A percentile compares a stretch with the other conserved stretches of the same genome.
phyloP scores from a whole-genome alignment of 331 rosid species.

The Malus hybrid region DNA sequence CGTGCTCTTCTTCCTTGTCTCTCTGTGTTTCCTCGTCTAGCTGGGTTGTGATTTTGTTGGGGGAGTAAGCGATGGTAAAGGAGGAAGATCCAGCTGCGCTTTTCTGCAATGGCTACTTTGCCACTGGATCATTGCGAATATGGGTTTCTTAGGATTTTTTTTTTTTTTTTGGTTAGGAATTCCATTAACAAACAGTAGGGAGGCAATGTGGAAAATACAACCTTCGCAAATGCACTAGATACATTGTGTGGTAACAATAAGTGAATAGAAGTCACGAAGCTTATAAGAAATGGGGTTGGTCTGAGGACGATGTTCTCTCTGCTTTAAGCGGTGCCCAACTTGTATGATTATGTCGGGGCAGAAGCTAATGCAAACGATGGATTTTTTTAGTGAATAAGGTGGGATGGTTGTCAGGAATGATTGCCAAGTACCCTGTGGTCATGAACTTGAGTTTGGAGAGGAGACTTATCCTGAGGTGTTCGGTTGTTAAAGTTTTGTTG shows the following conservation, averaged over 20 bases:
- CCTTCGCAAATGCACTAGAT: conserved; percentile 10
- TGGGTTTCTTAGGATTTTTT: no score
- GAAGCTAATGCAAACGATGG: conserved; percentile 27
- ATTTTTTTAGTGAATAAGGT: conserved; percentile 18
- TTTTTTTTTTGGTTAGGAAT: no score
- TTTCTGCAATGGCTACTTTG: no score
- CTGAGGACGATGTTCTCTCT: conserved; percentile 3
- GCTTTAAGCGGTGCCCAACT: conserved; percentile 14
- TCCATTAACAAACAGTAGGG: conserved; percentile 5
- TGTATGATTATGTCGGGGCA: conserved; percentile 21
- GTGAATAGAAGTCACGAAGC: conserved; percentile 20
- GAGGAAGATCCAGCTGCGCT: no score
- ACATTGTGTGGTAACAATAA: conserved; percentile 17
- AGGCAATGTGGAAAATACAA: conserved; percentile 1
- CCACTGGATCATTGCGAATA: no score
- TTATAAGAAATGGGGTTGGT: conserved; percentile 17
- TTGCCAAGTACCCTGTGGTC: conserved; percentile 2
- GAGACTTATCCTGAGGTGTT: conserved; percentile 30
- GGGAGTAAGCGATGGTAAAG: no score
- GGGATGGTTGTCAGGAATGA: conserved; percentile 9
- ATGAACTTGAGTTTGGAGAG: conserved; percentile 19
- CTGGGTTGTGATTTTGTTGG: no score
- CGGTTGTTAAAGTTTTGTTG: conserved; percentile 12
- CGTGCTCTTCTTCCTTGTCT: no score
- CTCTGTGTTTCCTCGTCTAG: no score